Conservation (phyloP, 768 basidiomycete species). For the Strobilomyces dryophilus region DNA sequence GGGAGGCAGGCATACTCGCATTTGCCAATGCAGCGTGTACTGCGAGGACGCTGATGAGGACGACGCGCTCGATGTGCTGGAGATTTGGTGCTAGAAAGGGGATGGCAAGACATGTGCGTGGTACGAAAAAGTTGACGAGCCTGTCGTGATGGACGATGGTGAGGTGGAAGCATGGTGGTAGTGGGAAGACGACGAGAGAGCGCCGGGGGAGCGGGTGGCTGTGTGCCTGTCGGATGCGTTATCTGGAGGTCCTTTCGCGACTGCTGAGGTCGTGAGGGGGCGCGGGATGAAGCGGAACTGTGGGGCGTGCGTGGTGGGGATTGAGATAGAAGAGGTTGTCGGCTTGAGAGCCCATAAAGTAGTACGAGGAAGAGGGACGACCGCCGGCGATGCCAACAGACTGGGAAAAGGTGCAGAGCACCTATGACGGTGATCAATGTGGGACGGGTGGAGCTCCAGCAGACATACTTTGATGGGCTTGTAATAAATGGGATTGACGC, state of each 20-base stretch:
- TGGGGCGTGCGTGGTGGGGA: slow-evolving; percentile 73
- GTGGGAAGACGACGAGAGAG: slow-evolving; percentile 17
- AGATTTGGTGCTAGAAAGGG: slow-evolving; percentile 62
- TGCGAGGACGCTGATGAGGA: slow-evolving; percentile 33
- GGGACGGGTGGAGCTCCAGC: neutral
- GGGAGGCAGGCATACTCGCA: slow-evolving; percentile 20
- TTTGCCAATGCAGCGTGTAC: slow-evolving; percentile 29
- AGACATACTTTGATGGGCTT: slow-evolving; percentile 70
- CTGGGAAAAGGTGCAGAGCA: slow-evolving; percentile 89
- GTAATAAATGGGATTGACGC: slow-evolving; percentile 94
- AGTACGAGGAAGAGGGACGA: slow-evolving; percentile 94
- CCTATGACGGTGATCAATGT: slow-evolving; percentile 39
- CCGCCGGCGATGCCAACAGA: slow-evolving; percentile 96
- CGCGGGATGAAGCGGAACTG: slow-evolving; percentile 63
- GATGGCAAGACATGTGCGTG: slow-evolving; percentile 60
- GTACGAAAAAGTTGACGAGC: slow-evolving; percentile 49
- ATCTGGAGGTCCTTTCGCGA: slow-evolving; percentile 32
- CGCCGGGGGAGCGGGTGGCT: slow-evolving; percentile 23
- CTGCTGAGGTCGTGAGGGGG: slow-evolving; percentile 25
- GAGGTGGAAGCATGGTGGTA: slow-evolving; percentile 42
- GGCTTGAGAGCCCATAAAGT: slow-evolving; percentile 92
- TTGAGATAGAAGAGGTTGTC: slow-evolving; percentile 83
- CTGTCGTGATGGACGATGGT: slow-evolving; percentile 49
- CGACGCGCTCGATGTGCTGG: slow-evolving; percentile 34
- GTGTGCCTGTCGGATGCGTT: slow-evolving; percentile 25